A percentile compares a stretch with the other conserved stretches of the same genome.
Evolutionary conservation across 176 grass and related monocot genomes (phyloP).

Genomic region (Pontederia crassipes): DNA sequence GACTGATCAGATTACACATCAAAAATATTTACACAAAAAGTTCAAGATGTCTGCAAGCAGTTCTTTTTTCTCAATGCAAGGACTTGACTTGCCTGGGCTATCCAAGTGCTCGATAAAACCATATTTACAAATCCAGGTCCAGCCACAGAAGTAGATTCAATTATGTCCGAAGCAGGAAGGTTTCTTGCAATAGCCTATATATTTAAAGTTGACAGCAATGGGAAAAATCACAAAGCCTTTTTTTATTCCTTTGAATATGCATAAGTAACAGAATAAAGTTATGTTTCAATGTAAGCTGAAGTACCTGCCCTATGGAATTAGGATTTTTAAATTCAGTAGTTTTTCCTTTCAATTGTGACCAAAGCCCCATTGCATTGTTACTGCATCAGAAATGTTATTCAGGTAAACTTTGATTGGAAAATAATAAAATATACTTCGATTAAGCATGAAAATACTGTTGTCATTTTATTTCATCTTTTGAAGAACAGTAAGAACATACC

Average conservation of each 20-base stretch:
- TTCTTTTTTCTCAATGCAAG: neutral
- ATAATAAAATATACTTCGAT: neutral
- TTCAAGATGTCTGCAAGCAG: neutral
- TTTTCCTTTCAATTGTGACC: constrained; percentile 86
- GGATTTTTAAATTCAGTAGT: constrained; percentile 76
- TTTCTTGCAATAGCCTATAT: constrained; percentile 65
- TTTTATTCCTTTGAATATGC: too few relatives aligned
- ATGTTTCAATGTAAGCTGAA: neutral
- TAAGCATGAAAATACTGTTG: neutral
- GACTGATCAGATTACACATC: neutral
- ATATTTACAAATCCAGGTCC: constrained; percentile 99
- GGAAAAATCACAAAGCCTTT: too few relatives aligned
- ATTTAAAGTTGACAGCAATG: too few relatives aligned
- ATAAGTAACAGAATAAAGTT: too few relatives aligned
- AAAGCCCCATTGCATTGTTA: constrained; percentile 93
- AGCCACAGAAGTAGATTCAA: constrained; percentile 82
- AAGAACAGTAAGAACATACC: constrained; percentile 35
- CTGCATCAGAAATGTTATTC: constrained; percentile 27
- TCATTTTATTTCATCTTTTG: neutral
- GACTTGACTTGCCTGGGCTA: constrained; percentile 51
- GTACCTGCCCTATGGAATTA: constrained; percentile 79
- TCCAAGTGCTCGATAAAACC: constrained; percentile 62
- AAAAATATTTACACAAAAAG: neutral
- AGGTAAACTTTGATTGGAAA: constrained; percentile 5
- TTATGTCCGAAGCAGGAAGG: constrained; percentile 65